These are phyloP conservation scores for Pseudogymnoascus sp. DNA, from an alignment of 2,329 filamentous ascomycete genomes.

Conservation along the genomic window DNA sequence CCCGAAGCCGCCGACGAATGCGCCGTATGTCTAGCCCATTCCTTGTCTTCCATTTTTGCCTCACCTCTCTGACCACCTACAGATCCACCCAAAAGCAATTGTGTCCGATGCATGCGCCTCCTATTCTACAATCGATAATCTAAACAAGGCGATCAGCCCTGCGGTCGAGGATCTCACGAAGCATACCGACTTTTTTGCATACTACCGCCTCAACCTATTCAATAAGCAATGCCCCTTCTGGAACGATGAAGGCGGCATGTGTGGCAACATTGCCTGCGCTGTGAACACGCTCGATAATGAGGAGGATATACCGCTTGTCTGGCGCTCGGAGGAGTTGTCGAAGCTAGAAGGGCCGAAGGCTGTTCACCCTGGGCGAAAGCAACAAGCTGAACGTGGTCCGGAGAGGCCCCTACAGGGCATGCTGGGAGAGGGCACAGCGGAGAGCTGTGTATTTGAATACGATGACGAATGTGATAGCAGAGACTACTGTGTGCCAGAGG, in stretches of 20 bases:
- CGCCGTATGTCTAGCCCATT: conserved; percentile 31
- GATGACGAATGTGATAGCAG: conserved; percentile 95
- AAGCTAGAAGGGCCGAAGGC: conserved; percentile 87
- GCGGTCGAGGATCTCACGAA: conserved; percentile 71
- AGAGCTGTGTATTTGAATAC: conserved; percentile 95
- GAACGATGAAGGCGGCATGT: conserved; percentile 87
- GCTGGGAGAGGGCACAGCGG: conserved; percentile 77
- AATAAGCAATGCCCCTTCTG: conserved; percentile 94
- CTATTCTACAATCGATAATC: conserved; percentile 76
- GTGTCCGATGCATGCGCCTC: conserved; percentile 93
- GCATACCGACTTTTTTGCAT: conserved; percentile 93
- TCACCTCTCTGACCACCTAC: conserved; percentile 26
- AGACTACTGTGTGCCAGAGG: conserved; percentile 93
- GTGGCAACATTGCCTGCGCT: conserved; percentile 92
- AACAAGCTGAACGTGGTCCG: conserved; percentile 59
- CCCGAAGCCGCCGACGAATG: conserved; percentile 29
- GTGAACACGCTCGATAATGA: conserved; percentile 94
- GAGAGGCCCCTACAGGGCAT: conserved; percentile 69
- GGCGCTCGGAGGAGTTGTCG: conserved; percentile 84
- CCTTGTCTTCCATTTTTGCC: conserved; percentile 26
- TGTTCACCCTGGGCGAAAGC: conserved; percentile 70
- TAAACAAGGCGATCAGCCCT: conserved; percentile 71
- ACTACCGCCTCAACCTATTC: conserved; percentile 92
- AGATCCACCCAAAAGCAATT: conserved; percentile 83
- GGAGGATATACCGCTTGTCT: conserved; percentile 83